These are phyloP conservation scores for Huntiella bhutanensis DNA, from an alignment of 2,329 filamentous ascomycete genomes.

Conservation along the genomic window DNA sequence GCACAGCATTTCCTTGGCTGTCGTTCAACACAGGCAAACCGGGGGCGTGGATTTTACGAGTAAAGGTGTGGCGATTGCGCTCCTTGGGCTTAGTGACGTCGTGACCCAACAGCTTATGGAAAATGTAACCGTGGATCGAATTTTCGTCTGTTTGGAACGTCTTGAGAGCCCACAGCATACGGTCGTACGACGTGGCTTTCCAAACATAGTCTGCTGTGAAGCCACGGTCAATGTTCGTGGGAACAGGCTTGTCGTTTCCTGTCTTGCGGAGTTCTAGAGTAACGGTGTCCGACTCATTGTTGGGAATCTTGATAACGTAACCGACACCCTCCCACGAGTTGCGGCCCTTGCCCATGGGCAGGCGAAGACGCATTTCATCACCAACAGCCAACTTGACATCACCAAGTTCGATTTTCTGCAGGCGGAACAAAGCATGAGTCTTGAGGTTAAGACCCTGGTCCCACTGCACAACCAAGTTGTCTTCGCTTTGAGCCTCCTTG, in stretches of 20 bases:
- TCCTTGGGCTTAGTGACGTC: slow-evolving; percentile 80
- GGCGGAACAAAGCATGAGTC: slow-evolving; percentile 81
- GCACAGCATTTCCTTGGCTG: slow-evolving; percentile 92
- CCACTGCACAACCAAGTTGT: slow-evolving; percentile 87
- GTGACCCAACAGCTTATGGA: slow-evolving; percentile 87
- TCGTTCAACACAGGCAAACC: slow-evolving; percentile 86
- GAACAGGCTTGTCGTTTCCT: slow-evolving; percentile 87
- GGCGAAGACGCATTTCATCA: slow-evolving; percentile 94
- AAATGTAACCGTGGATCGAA: slow-evolving; percentile 97
- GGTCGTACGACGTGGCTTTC: slow-evolving; percentile 98
- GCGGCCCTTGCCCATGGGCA: slow-evolving; percentile 71
- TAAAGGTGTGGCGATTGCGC: slow-evolving; percentile 50
- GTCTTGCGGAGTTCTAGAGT: slow-evolving; percentile 86
- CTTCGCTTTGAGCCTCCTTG: slow-evolving; percentile 94
- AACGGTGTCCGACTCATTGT: slow-evolving; percentile 96
- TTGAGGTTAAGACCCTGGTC: slow-evolving; percentile 94
- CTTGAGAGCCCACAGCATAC: slow-evolving; percentile 99
- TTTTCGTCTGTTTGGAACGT: slow-evolving; percentile 95
- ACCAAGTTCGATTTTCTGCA: slow-evolving; percentile 91
- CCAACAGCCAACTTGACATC: slow-evolving; percentile 96
- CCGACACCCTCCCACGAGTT: slow-evolving; percentile 92
- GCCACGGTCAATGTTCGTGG: slow-evolving; percentile 90
- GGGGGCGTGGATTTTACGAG: slow-evolving; percentile 91
- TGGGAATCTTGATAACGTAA: slow-evolving; percentile 98
- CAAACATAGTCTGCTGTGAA: slow-evolving; percentile 98